A percentile compares a stretch with the other conserved stretches of the same genome.
Conservation (phyloP, 164 flowering plant genomes). For the Paratinospora sagittata region DNA sequence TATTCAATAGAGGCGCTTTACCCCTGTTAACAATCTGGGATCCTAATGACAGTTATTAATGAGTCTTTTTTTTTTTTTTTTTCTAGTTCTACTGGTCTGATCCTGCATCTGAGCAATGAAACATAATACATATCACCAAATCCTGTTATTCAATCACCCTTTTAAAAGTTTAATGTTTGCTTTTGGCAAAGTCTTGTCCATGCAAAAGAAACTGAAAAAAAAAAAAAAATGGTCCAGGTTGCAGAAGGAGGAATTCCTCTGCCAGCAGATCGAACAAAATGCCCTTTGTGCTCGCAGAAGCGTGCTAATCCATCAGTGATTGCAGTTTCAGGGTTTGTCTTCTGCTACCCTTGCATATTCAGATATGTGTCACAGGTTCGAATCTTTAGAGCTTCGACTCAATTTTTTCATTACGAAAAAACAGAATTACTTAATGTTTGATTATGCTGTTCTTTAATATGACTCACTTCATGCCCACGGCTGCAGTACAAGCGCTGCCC, state of each 20-base stretch:
- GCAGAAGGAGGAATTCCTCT: slow-evolving; percentile 89
- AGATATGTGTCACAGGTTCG: slow-evolving; percentile 90
- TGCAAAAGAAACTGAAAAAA: background rate
- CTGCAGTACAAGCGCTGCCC: slow-evolving; percentile 92
- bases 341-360: slow-evolving; percentile 89
- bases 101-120: background rate
- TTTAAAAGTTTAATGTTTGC: too few species aligned
- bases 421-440: background rate
- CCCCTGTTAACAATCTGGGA: too few species aligned
- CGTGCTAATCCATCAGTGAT: slow-evolving; percentile 91
- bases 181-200: background rate
- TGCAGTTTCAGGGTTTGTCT: slow-evolving; percentile 87
- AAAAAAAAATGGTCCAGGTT: slow-evolving; percentile 33
- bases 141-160: background rate
- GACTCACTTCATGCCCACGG: slow-evolving; percentile 4
- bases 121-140: background rate
- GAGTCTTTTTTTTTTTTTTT: too few species aligned
- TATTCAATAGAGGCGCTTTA: too few species aligned
- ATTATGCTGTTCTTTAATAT: background rate
- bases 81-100: too few species aligned
- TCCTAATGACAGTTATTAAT: too few species aligned
- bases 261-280: slow-evolving; percentile 69
- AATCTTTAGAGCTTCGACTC: slow-evolving; percentile 3
- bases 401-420: background rate
- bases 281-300: slow-evolving; percentile 89